A percentile compares a stretch with the other conserved stretches of the same genome.
Conservation (phyloP, 2,329 filamentous ascomycete genomes). For the Fusarium cyanostomum region DNA sequence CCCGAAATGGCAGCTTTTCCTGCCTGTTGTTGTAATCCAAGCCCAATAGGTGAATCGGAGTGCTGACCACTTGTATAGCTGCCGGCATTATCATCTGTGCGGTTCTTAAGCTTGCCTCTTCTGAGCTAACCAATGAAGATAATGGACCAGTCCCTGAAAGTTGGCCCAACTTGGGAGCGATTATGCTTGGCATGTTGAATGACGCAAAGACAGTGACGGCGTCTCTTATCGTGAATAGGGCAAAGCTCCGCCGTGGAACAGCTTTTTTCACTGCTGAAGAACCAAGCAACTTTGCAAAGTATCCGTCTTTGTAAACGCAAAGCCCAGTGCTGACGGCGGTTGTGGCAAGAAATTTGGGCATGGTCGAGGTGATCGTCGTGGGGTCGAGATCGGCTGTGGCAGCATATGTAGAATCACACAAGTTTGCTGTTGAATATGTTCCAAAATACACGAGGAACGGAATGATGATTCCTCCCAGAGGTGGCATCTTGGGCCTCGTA, state of each 20-base stretch:
- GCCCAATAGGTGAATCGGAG: slow-evolving; percentile 16
- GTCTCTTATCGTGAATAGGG: neutral
- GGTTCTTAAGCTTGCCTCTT: neutral
- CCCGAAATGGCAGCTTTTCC: slow-evolving; percentile 2
- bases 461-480: slow-evolving; percentile 9
- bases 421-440: slow-evolving; percentile 25
- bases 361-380: slow-evolving; percentile 5
- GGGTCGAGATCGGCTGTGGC: slow-evolving; percentile 4
- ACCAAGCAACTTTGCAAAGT: slow-evolving; percentile 10
- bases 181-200: neutral
- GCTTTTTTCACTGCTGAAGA: neutral
- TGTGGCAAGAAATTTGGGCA: slow-evolving; percentile 26
- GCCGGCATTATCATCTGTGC: neutral
- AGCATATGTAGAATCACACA: slow-evolving; percentile 20
- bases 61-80: slow-evolving; percentile 15
- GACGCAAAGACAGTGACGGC: neutral
- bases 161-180: neutral
- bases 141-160: neutral
- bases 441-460: slow-evolving; percentile 28
- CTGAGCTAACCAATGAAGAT: neutral
- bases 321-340: slow-evolving; percentile 8
- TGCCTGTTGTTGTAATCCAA: slow-evolving; percentile 18
- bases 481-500: slow-evolving; percentile 3
- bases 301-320: slow-evolving; percentile 26
- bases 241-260: neutral